phyloP scores from a whole-genome alignment of 2,329 filamentous ascomycete species.

The Aspergillus hortae region DNA sequence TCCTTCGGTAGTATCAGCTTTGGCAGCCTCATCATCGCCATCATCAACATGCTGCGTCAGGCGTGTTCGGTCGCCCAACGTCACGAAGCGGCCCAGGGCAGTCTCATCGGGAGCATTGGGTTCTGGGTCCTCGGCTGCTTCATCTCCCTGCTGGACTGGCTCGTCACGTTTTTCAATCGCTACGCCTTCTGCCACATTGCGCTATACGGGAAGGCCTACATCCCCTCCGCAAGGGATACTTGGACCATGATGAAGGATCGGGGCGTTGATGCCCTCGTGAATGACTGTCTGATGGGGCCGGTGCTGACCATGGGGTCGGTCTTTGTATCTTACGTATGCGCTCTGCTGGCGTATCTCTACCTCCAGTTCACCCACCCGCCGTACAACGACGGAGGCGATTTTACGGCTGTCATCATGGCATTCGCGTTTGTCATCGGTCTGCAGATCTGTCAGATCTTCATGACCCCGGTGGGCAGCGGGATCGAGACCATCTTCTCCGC shows the following conservation, averaged over 20 bases:
- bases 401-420: constrained; percentile 74
- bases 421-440: constrained; percentile 87
- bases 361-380: constrained; percentile 73
- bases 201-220: constrained; percentile 84
- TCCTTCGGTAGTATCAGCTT: constrained; percentile 89
- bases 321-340: constrained; percentile 79
- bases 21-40: constrained; percentile 78
- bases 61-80: constrained; percentile 73
- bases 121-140: constrained; percentile 76
- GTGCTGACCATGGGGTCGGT: constrained; percentile 72
- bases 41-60: constrained; percentile 82
- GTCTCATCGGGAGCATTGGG: constrained; percentile 62
- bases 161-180: constrained; percentile 81
- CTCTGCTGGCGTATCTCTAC: constrained; percentile 82
- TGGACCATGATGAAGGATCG: constrained; percentile 90
- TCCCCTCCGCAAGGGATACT: constrained; percentile 81
- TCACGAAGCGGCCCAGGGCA: constrained; percentile 62
- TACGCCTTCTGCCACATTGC: constrained; percentile 93
- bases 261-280: constrained; percentile 84
- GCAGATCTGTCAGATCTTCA: constrained; percentile 86
- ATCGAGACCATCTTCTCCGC: constrained; percentile 91
- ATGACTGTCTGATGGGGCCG: constrained; percentile 77
- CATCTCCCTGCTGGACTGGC: constrained; percentile 77
- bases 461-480: constrained; percentile 82
- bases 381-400: constrained; percentile 67